Base-by-base conservation (phyloP, 352 stramenopile species). In the Pythium sp. region DNA sequence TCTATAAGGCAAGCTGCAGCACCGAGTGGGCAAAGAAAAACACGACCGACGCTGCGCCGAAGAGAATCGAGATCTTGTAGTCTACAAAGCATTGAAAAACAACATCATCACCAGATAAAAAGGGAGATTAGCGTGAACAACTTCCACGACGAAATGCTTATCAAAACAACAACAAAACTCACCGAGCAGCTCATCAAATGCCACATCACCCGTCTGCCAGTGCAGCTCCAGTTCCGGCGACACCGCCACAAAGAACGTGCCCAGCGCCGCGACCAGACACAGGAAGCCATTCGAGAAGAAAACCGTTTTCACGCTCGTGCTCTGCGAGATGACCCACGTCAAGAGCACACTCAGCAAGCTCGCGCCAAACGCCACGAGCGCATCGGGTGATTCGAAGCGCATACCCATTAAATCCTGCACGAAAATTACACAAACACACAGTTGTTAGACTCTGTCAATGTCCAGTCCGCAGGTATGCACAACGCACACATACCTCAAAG, bases 61-160 rank as follows among this genome's bases (percentile, higher is more conserved):
- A 71, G 38, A 90, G 55, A 67, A 95, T 90, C 47, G 85, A 84
- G 60, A 93, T 86, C 80, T 95, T 95, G 82, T 93, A 95, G 58
- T 93, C 87, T 93, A 67, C 30, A 18, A 8, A 4, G 30, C 30
- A 53, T 24, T 41, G 20, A 18, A 54, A 63, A 43, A 56, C 3
- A 71, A 14, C 12, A 49, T 15, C 9, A 47, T n/a, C 41, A 49
- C 5, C 15, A 9, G 9, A 43, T 9, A 22, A 5, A 49, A 4
- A 2, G 8, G 8, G 5, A 49, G 18, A 49, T 7, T 15, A 49
- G 15, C 18, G 15, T 49, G 15, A 49, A 41, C 34, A 41, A 41
- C 11, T 41, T 41, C 34, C 34, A 20, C 41, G 7, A 8, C 18
- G 41, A 49, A 18, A n/a, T 47, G 41, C 34, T 8, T 2, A n/a